Percentiles rank a stretch among this genome's conserved stretches.
Evolutionary conservation across 257 asterid species (phyloP).

Genomic region (Solanum chiquidenum): DNA sequence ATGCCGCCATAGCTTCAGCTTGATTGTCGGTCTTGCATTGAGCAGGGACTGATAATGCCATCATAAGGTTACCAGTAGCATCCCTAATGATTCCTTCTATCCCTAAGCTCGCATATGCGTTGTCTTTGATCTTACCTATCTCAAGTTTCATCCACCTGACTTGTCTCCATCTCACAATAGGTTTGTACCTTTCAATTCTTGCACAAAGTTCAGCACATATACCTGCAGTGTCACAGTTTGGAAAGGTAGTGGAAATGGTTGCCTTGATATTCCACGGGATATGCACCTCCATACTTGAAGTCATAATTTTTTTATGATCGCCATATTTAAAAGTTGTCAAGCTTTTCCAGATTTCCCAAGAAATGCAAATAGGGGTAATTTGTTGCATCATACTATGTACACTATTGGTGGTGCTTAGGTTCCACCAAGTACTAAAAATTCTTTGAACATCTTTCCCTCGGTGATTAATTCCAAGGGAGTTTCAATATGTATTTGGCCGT

Average conservation of each 20-base stretch:
- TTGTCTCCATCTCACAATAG: too few relatives aligned
- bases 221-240: too few relatives aligned
- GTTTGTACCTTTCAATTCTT: too few relatives aligned
- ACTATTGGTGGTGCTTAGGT: not conserved
- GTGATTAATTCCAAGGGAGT: not conserved
- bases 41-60: not conserved
- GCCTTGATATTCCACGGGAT: too few relatives aligned
- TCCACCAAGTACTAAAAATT: not conserved
- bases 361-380: not conserved
- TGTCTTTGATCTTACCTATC: too few relatives aligned
- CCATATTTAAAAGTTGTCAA: too few relatives aligned
- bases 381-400: not conserved
- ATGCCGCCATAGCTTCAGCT: not conserved
- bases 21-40: not conserved
- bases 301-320: not conserved
- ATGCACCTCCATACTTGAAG: not conserved
- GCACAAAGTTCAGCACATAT: too few relatives aligned
- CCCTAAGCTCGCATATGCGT: too few relatives aligned
- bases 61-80: not conserved
- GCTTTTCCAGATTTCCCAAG: not conserved
- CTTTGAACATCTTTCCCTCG: not conserved
- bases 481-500: not conserved
- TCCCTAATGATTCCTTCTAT: not conserved
- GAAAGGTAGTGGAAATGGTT: too few relatives aligned
- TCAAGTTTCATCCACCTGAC: too few relatives aligned